These are phyloP conservation scores for Rhodomyrtus psidioides DNA, from an alignment of 441 rosid genomes.

Conservation along the genomic window DNA sequence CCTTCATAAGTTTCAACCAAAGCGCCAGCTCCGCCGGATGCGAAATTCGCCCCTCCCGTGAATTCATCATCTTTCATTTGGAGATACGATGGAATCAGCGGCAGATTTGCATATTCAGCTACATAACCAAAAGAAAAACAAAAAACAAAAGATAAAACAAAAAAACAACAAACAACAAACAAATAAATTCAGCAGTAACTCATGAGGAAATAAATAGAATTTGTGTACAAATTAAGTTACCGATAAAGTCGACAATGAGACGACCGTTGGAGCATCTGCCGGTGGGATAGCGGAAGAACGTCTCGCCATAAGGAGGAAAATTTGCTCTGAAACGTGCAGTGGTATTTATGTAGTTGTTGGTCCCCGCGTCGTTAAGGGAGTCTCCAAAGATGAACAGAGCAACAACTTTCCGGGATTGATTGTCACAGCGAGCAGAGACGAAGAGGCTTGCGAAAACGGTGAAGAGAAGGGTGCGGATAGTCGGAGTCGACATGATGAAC, in stretches of 20 bases:
- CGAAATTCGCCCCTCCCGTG: background rate
- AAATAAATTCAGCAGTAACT: too few species aligned
- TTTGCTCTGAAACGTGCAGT: background rate
- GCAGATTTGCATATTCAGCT: background rate
- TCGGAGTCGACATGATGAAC: background rate
- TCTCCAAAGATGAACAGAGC: background rate
- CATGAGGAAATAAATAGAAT: background rate
- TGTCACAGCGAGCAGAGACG: background rate
- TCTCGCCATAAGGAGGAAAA: background rate
- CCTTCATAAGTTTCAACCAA: background rate
- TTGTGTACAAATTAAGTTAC: background rate
- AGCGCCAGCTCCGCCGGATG: background rate
- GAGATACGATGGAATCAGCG: background rate
- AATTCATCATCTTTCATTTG: background rate
- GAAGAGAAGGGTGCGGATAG: background rate
- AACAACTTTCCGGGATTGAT: background rate
- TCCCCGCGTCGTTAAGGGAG: background rate
- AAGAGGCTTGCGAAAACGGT: background rate
- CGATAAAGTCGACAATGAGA: background rate
- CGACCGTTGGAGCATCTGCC: background rate
- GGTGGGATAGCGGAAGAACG: background rate
- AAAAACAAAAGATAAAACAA: too few species aligned
- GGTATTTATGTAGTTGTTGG: background rate
- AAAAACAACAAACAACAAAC: too few species aligned
- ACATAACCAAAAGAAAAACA: background rate